Evolutionary conservation across 164 flowering plant genomes (phyloP).

Genomic region (Stephania cephalantha): DNA sequence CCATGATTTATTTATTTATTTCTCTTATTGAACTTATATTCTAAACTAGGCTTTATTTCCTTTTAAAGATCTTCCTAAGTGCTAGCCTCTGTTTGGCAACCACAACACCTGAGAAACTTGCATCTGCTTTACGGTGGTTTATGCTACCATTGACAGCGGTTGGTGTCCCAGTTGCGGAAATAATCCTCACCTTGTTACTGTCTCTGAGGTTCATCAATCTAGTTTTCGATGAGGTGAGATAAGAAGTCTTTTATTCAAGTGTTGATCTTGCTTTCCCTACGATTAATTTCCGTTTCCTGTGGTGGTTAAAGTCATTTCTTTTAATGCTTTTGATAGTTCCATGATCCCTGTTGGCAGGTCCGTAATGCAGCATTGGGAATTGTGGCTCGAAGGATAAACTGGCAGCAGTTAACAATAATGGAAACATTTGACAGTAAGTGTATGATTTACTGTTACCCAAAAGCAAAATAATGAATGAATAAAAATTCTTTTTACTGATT

Average conservation of each 20-base stretch:
- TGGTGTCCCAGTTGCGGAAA: slow-evolving; percentile 83
- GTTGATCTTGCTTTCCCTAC: not conserved
- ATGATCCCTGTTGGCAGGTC: slow-evolving; percentile 42
- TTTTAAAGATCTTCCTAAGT: slow-evolving; percentile 85
- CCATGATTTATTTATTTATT: not conserved
- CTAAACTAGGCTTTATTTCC: slow-evolving; percentile 20
- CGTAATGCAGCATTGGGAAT: slow-evolving; percentile 91
- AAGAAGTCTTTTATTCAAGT: not conserved
- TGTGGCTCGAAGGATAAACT: slow-evolving; percentile 81
- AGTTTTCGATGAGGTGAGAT: slow-evolving; percentile 86
- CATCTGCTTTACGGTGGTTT: slow-evolving; percentile 82
- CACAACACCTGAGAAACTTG: slow-evolving; percentile 91
- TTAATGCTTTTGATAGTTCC: not conserved
- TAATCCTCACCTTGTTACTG: slow-evolving; percentile 77
- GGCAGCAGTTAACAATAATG: slow-evolving; percentile 64
- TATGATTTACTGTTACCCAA: not conserved
- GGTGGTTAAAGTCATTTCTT: not conserved
- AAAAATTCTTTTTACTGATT: not conserved
- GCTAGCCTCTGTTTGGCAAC: slow-evolving; percentile 89
- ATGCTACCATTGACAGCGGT: slow-evolving; percentile 60
- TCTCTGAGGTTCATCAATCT: slow-evolving; percentile 87
- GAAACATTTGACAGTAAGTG: slow-evolving; percentile 81
- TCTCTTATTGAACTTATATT: slow-evolving; percentile 13
- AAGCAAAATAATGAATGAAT: not conserved
- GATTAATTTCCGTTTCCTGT: not conserved